Base-by-base conservation (phyloP, 1,284 basidiomycete species). In the Tilletiopsis washingtonensis region DNA sequence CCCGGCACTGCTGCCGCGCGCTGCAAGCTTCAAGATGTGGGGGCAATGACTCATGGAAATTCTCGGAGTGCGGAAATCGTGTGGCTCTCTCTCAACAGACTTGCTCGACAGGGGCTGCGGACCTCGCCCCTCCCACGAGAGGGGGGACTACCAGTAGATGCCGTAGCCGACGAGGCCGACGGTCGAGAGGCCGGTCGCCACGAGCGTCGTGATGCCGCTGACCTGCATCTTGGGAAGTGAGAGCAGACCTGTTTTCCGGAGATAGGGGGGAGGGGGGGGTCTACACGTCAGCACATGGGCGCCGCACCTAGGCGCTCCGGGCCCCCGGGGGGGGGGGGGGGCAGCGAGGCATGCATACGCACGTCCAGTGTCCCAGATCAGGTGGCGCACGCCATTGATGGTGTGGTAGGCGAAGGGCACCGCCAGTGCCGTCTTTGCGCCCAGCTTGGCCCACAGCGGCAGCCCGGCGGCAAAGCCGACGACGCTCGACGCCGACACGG, bases 301-400 rank as follows among this genome's bases (percentile, higher is more conserved):
- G 9, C 9, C n/a, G 29, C 9, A 9, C 9, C 29, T 34, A n/a
- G 29, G 29, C 29, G n/a, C n/a, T n/a, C n/a, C n/a, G n/a, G n/a
- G n/a, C n/a, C n/a, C n/a, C n/a, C n/a, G n/a, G n/a, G n/a, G n/a
- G n/a, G n/a, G n/a, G n/a, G n/a, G n/a, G n/a, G n/a, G n/a, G n/a
- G n/a, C n/a, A n/a, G n/a, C n/a, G n/a, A n/a, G n/a, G n/a, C n/a
- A n/a, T n/a, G n/a, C 9, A 34, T n/a, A 34, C 29, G 9, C 29
- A 34, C 29, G 29, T 34, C 85, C 85, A 70, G 80, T 76, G 75
- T 98, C 93, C 93, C 94, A 98, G 23, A 77, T 75, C 67, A 98
- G 77, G 79, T 98, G 93, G 45, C 93, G 81, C 45, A 97, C 56
- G 4, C 93, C 93, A 75, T 97, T 97, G 74, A 83, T 81, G 5